These are phyloP conservation scores for Lignosus rhinocerotis DNA, from an alignment of 1,284 basidiomycete genomes.

Conservation along the genomic window DNA sequence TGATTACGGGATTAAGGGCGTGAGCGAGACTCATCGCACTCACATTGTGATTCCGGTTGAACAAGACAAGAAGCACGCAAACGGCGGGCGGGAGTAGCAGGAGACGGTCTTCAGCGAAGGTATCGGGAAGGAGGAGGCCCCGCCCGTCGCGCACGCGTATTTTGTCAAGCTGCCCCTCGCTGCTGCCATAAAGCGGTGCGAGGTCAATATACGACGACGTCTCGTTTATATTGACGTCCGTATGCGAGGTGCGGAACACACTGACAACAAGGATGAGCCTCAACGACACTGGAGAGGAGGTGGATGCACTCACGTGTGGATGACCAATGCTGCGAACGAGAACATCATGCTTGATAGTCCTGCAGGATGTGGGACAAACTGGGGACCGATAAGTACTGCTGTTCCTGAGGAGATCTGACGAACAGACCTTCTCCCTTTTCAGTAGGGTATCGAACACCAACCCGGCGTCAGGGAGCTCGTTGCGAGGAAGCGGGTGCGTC, in stretches of 20 bases:
- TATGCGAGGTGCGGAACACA: constrained; percentile 74
- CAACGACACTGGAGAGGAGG: neutral
- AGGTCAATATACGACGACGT: constrained; percentile 89
- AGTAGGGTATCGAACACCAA: constrained; percentile 74
- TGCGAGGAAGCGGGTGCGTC: constrained; percentile 56
- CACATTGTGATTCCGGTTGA: constrained; percentile 87
- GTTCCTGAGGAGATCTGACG: neutral
- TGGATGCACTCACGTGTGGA: constrained; percentile 55
- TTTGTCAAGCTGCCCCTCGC: constrained; percentile 59
- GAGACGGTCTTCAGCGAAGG: constrained; percentile 78
- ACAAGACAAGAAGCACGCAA: constrained; percentile 72
- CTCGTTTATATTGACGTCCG: constrained; percentile 71
- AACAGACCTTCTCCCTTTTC: constrained; percentile 53
- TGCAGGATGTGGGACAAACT: constrained; percentile 77
- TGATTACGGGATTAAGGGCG: neutral
- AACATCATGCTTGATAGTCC: constrained; percentile 82
- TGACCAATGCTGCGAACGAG: constrained; percentile 78
- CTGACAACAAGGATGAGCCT: constrained; percentile 32
- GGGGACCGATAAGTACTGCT: neutral
- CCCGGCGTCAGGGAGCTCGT: constrained; percentile 75
- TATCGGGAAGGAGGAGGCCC: constrained; percentile 68
- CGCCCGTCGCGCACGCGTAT: constrained; percentile 66
- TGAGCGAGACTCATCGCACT: constrained; percentile 26
- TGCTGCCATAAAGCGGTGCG: constrained; percentile 75
- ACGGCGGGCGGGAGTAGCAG: constrained; percentile 79